Evolutionary conservation across 1,284 basidiomycete species (phyloP).

Genomic region (Ganoderma leucocontextum): DNA sequence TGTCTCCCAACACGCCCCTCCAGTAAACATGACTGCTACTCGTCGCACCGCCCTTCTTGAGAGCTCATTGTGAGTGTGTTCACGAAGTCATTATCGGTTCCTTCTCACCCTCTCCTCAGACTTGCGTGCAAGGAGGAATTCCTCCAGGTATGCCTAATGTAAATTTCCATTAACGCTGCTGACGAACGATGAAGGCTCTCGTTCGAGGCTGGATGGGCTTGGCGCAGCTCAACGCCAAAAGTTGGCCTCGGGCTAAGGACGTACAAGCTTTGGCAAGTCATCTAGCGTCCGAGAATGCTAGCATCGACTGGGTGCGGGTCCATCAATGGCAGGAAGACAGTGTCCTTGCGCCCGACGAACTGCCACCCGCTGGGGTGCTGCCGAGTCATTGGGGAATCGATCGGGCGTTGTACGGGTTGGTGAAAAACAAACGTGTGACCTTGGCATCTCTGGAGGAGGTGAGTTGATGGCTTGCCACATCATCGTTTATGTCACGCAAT

Average conservation of each 20-base stretch:
- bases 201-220: conserved; percentile 1
- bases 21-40: too few relatives aligned
- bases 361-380: background rate
- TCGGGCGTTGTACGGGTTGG: background rate
- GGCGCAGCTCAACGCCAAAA: background rate
- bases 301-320: background rate
- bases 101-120: background rate
- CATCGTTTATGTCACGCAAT: too few relatives aligned
- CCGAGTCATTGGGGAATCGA: background rate
- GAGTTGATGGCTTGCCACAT: background rate
- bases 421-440: background rate
- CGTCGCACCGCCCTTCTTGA: background rate
- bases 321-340: background rate
- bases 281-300: background rate
- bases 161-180: background rate
- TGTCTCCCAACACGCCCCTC: too few relatives aligned
- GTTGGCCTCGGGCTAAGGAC: background rate
- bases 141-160: background rate
- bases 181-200: background rate
- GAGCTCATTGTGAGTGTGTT: background rate
- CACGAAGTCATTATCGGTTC: too few relatives aligned
- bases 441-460: background rate
- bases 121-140: background rate
- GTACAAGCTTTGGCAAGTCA: background rate
- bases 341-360: background rate